Evolutionary conservation across 2,329 filamentous ascomycete species (phyloP).

Genomic region (Colletotrichum nymphaeae): DNA sequence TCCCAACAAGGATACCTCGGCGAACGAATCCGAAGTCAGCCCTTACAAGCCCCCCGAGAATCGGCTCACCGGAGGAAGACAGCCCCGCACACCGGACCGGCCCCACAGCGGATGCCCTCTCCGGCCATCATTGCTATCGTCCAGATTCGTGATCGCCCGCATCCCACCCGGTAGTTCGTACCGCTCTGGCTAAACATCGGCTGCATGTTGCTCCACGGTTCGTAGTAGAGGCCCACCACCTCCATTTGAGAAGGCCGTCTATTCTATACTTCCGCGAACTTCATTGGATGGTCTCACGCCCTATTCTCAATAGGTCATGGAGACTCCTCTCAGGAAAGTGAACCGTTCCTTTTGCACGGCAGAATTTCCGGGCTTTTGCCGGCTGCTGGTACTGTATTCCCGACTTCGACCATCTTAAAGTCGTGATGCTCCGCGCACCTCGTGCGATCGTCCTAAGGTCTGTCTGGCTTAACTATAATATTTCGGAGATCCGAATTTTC

Average conservation of each 20-base stretch:
- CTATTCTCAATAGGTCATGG: not conserved
- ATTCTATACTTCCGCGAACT: not conserved
- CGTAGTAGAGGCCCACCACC: not conserved
- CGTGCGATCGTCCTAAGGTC: not conserved
- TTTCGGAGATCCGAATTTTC: not conserved
- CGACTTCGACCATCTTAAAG: not conserved
- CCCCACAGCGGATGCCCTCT: not conserved
- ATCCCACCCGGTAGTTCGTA: not conserved
- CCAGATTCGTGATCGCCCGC: not conserved
- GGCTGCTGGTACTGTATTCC: not conserved
- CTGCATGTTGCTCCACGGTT: not conserved
- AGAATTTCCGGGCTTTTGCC: not conserved
- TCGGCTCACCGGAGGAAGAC: not conserved
- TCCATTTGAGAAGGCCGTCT: not conserved
- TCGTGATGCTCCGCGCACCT: not conserved
- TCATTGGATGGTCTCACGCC: not conserved
- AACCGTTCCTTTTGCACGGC: not conserved
- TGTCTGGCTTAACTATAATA: not conserved
- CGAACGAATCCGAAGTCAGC: not conserved
- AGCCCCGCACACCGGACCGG: not conserved
- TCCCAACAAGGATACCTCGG: not conserved
- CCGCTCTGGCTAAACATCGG: slow-evolving; percentile 1
- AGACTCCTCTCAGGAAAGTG: not conserved
- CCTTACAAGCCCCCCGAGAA: not conserved
- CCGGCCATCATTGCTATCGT: not conserved